Evolutionary conservation across 805 yeast species (phyloP).

Genomic region (Yarrowia sp.): DNA sequence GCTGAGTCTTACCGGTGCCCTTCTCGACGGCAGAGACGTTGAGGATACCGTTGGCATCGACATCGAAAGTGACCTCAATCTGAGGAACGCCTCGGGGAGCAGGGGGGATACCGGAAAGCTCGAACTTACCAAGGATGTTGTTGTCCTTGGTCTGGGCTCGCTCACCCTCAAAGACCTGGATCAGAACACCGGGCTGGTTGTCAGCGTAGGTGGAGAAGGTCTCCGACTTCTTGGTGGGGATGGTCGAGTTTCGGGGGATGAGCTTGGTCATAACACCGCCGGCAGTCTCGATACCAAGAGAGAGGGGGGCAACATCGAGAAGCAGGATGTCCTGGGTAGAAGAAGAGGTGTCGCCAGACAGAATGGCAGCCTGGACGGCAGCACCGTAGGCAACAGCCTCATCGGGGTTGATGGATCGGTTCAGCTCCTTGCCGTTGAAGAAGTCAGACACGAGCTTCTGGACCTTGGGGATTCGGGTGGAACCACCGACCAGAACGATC

Average conservation of each 20-base stretch:
- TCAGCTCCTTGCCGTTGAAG: conserved; percentile 96
- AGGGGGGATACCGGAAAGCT: conserved; percentile 94
- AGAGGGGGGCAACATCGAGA: conserved; percentile 96
- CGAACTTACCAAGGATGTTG: conserved; percentile 95
- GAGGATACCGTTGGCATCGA: conserved; percentile 96
- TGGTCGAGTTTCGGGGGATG: conserved; percentile 97
- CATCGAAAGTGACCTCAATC: conserved; percentile 94
- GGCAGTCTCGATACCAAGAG: conserved; percentile 97
- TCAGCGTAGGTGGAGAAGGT: conserved; percentile 95
- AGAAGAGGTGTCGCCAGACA: conserved; percentile 90
- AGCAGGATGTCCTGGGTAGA: conserved; percentile 91
- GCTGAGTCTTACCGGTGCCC: conserved; percentile 93
- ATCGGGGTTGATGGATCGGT: conserved; percentile 93
- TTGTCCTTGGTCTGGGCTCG: conserved; percentile 94
- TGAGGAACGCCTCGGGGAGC: conserved; percentile 99
- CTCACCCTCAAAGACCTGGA: conserved; percentile 98
- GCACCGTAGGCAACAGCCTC: conserved; percentile 99
- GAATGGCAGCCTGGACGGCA: conserved; percentile 94
- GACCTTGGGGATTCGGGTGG: conserved; percentile 95
- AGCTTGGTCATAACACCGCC: conserved; percentile 99
- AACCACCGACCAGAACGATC: conserved; percentile 93
- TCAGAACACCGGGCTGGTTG: conserved; percentile 97
- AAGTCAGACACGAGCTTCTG: conserved; percentile 91
- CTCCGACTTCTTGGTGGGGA: conserved; percentile 97
- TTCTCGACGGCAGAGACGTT: conserved; percentile 95